Conservation (phyloP, 441 rosid species). For the Erysimum pusillum region DNA sequence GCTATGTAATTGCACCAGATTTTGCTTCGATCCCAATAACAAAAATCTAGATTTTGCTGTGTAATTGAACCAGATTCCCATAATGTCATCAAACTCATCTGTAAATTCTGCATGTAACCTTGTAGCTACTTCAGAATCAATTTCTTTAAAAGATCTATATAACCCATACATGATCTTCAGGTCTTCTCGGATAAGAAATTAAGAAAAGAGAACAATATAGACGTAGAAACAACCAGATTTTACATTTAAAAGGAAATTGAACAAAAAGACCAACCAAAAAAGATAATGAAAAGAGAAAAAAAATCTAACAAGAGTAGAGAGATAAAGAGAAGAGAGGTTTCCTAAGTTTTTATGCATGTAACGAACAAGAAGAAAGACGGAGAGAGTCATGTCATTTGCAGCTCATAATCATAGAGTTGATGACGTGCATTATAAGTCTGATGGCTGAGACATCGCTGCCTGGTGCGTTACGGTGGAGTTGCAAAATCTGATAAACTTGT, state of each 20-base stretch:
- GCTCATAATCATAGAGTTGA: slow-evolving; percentile 63
- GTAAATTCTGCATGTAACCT: neutral
- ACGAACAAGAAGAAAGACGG: neutral
- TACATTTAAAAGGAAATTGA: slow-evolving; percentile 35
- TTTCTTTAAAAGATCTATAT: neutral
- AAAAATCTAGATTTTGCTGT: too few relatives aligned
- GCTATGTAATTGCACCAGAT: too few relatives aligned
- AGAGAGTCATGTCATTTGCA: slow-evolving; percentile 48
- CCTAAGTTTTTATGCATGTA: slow-evolving; percentile 28
- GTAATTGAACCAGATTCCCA: neutral
- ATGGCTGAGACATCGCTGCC: slow-evolving; percentile 54
- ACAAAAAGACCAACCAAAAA: neutral
- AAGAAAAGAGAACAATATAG: neutral
- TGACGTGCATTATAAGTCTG: slow-evolving; percentile 63
- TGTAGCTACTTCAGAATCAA: neutral
- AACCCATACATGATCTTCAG: neutral
- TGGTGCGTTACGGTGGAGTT: slow-evolving; percentile 54
- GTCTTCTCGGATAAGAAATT: neutral
- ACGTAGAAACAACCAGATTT: slow-evolving; percentile 33
- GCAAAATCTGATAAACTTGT: slow-evolving; percentile 63
- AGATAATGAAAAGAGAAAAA: slow-evolving; percentile 10
- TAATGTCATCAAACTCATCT: neutral
- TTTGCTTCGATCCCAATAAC: too few relatives aligned
- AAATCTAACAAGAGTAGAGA: slow-evolving; percentile 1
- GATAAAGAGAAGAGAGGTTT: slow-evolving; percentile 18